These are phyloP conservation scores for Colletotrichum falcatum DNA, from an alignment of 2,329 filamentous ascomycete genomes.

Conservation along the genomic window DNA sequence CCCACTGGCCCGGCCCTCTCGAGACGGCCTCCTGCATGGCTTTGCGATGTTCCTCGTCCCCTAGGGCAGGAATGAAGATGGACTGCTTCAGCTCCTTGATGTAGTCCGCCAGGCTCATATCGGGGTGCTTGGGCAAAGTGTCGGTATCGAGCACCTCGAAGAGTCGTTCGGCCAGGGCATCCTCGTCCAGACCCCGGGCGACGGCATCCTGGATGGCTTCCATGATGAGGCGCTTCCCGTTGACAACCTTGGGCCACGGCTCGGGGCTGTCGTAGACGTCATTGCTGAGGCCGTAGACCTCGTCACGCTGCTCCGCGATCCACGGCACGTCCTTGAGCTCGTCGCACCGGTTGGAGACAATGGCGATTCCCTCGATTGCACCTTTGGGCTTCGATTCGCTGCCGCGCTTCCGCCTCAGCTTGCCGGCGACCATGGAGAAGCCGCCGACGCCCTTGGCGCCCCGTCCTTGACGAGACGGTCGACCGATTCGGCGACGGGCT, in stretches of 20 bases:
- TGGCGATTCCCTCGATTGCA: constrained; percentile 63
- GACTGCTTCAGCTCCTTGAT: constrained; percentile 67
- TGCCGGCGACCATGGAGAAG: constrained; percentile 75
- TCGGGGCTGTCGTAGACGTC: constrained; percentile 65
- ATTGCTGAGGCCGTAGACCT: constrained; percentile 73
- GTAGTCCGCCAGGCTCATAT: constrained; percentile 64
- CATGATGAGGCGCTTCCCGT: constrained; percentile 61
- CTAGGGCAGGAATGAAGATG: constrained; percentile 72
- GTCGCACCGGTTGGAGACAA: constrained; percentile 72
- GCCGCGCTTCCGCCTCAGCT: constrained; percentile 56
- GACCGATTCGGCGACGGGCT: constrained; percentile 64
- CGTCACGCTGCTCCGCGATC: constrained; percentile 63
- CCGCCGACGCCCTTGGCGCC: constrained; percentile 72
- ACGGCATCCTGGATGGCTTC: constrained; percentile 57
- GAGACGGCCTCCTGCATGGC: constrained; percentile 59
- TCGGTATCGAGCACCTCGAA: constrained; percentile 69
- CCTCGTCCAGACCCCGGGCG: constrained; percentile 54
- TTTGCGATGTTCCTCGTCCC: constrained; percentile 58
- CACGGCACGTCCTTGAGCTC: constrained; percentile 67
- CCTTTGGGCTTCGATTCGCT: constrained; percentile 26
- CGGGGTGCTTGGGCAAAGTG: constrained; percentile 59
- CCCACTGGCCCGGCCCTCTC: constrained; percentile 53
- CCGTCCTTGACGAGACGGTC: constrained; percentile 63
- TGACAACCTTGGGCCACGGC: constrained; percentile 71
- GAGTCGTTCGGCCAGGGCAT: constrained; percentile 62